Evolutionary conservation across 768 basidiomycete species (phyloP).

Genomic region (Pulveroboletus sp.): DNA sequence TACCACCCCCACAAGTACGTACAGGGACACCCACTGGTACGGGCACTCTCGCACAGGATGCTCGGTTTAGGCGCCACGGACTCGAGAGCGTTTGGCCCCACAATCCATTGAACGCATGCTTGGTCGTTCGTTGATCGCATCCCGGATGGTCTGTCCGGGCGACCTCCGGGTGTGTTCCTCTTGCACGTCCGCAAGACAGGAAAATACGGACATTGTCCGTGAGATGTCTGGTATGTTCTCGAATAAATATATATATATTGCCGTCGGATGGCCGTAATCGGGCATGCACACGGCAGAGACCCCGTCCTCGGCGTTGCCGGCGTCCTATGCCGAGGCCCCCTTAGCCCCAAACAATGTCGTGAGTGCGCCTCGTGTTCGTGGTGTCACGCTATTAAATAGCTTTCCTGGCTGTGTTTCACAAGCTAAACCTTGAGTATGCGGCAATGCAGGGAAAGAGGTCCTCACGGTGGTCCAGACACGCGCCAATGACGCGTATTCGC

Average conservation of each 20-base stretch:
- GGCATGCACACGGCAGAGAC: background rate
- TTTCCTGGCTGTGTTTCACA: constrained; percentile 5
- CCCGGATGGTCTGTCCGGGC: constrained; percentile 8
- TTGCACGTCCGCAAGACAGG: background rate
- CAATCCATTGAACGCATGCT: background rate
- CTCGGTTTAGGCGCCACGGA: background rate
- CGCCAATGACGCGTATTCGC: constrained; percentile 13
- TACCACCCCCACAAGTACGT: background rate
- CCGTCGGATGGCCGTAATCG: constrained; percentile 1
- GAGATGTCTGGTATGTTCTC: background rate
- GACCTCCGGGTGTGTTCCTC: background rate
- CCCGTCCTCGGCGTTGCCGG: background rate
- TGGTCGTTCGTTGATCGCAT: no score
- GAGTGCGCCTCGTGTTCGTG: constrained; percentile 26
- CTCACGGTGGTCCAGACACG: constrained; percentile 17
- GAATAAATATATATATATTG: background rate
- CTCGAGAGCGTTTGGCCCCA: background rate
- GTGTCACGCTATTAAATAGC: constrained; percentile 1
- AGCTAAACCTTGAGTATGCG: constrained; percentile 20
- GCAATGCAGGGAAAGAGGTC: constrained; percentile 6
- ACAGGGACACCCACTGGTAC: background rate
- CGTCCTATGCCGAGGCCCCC: constrained; percentile 2
- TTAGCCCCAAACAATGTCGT: constrained; percentile 22
- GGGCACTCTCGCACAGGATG: background rate
- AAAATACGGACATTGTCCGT: background rate